phyloP scores from a whole-genome alignment of 257 asterid genomes.

The Rauvolfia tetraphylla region DNA sequence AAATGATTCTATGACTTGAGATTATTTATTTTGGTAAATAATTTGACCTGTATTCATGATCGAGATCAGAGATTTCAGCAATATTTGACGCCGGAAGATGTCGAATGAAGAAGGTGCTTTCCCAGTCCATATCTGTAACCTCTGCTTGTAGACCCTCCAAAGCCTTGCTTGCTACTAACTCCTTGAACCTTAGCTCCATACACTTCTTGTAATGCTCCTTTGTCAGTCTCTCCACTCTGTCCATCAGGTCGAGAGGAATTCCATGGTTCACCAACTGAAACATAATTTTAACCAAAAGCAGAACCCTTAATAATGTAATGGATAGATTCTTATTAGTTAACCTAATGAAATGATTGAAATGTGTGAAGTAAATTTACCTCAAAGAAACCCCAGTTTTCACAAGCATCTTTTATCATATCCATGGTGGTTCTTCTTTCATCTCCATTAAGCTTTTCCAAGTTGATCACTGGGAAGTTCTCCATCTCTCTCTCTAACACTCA shows the following conservation, averaged over 20 bases:
- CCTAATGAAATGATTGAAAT: too few relatives aligned
- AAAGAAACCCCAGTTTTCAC: constrained; percentile 33
- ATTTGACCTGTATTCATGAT: constrained; percentile 21
- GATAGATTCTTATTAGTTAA: too few relatives aligned
- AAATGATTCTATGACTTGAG: too few relatives aligned
- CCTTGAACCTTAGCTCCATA: constrained; percentile 46
- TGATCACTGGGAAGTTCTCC: constrained; percentile 24
- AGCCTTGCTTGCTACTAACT: constrained; percentile 35
- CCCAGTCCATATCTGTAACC: constrained; percentile 51
- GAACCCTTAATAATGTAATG: too few relatives aligned
- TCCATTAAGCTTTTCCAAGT: constrained; percentile 20
- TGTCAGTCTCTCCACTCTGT: constrained; percentile 51
- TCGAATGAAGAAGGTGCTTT: constrained; percentile 22
- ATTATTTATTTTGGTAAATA: too few relatives aligned
- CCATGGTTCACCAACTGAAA: constrained; percentile 61
- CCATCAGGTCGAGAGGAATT: constrained; percentile 51
- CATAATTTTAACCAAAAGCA: background rate
- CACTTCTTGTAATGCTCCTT: constrained; percentile 56
- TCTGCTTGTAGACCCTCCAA: constrained; percentile 30
- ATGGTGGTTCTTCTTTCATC: constrained; percentile 9
- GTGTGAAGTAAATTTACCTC: constrained; percentile 8
- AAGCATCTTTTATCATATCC: constrained; percentile 19
- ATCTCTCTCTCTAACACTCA: background rate
- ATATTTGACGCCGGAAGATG: constrained; percentile 22
- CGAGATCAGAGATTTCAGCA: constrained; percentile 21